Evolutionary conservation across 2,329 filamentous ascomycete genomes (phyloP), one percentile per base, ranked within the genome.

Genomic region (Paracorniculantispora psalliotae): DNA sequence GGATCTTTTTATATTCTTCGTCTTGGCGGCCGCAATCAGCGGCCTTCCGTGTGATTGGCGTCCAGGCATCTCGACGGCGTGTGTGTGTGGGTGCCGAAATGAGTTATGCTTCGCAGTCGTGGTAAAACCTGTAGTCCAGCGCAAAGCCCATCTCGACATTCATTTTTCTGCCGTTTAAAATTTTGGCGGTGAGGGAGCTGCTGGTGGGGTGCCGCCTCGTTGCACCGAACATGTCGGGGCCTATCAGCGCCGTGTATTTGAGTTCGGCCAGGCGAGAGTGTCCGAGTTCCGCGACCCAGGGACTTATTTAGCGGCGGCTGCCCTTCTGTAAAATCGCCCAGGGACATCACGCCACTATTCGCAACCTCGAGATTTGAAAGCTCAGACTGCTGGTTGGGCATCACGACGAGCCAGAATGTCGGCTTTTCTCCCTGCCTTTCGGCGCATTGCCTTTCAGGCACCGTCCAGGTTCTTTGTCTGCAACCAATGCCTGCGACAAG

Each of bases 31-130:
- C 12, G 75, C 69, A 63, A 80, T 69, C 23, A 85, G 70, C 21
- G 81, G 71, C 64, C 82, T 72, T 35, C 83, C 83, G 68, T 85
- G 82, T 47, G 82, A 74, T 73, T 85, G 82, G 63, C 82, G 78
- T 69, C 83, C 82, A 21, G 80, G 78, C 82, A 85, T 85, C 41
- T 59, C 72, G 8, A 35, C 10, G 19, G 10, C 21, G 21, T 10
- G 37, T 21, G 43, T 12, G 37, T 12, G 55, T 10, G 26, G 39
- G 33, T 35, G n/a, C 46, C 21, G 30, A 25, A 25, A 21, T 43
- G 7, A 43, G 13, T 4, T 39, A 15, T n/a, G 15, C 33, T 17
- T 56, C 12, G 43, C 44, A 48, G 43, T 25, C 46, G 15, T 19
- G 19, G 28, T 4, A 37, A 41, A 49, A 30, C 26, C 54, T n/a